Percentiles rank a stretch among this genome's conserved stretches.
These are phyloP conservation scores for Cinnamomum chago DNA, from an alignment of 164 flowering plant species.

Conservation along the genomic window DNA sequence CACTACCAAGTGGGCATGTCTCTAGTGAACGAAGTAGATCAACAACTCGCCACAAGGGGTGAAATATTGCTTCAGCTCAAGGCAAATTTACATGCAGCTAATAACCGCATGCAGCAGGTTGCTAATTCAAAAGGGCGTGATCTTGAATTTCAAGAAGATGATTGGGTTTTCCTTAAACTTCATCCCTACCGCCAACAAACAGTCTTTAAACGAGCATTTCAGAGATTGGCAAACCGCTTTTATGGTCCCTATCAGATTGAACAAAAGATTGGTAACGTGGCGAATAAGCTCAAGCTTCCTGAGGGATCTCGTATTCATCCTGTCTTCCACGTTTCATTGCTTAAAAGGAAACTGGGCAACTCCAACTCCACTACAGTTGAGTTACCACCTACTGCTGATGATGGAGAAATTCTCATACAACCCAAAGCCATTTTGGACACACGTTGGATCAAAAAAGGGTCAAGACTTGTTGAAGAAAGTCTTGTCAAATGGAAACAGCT, in stretches of 20 bases:
- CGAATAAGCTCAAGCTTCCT: constrained; percentile 1
- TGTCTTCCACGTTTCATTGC: background rate
- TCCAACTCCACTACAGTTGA: background rate
- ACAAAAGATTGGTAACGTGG: background rate
- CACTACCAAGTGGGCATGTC: background rate
- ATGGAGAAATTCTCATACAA: background rate
- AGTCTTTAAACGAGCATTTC: background rate
- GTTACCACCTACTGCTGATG: background rate
- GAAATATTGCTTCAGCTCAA: background rate
- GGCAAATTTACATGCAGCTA: background rate
- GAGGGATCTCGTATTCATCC: background rate
- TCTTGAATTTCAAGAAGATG: background rate
- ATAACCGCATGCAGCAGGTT: background rate
- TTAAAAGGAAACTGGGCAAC: background rate
- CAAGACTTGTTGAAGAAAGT: background rate
- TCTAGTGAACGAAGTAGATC: background rate
- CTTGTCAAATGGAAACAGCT: background rate
- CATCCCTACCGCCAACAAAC: constrained; percentile 3
- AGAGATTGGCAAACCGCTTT: constrained; percentile 1
- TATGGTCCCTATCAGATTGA: background rate
- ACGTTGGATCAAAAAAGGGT: background rate
- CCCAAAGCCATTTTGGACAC: background rate
- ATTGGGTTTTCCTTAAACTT: constrained; percentile 3
- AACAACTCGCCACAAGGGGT: background rate
- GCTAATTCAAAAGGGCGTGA: background rate